A percentile compares a stretch with the other conserved stretches of the same genome.
phyloP scores from a whole-genome alignment of 371 early-diverging fungal genomes.

The Lichtheimia hyalospora region DNA sequence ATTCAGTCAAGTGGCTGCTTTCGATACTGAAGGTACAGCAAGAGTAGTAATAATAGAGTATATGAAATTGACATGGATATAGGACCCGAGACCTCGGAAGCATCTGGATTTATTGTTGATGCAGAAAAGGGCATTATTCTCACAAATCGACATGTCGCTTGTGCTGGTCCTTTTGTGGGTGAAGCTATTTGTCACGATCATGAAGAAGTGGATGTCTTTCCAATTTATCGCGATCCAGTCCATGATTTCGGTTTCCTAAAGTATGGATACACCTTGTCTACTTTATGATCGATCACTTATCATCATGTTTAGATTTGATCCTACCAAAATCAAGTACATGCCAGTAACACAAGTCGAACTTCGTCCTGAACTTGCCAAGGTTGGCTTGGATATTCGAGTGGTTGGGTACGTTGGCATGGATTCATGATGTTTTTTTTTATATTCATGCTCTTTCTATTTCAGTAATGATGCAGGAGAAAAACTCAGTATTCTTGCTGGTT shows the following conservation, averaged over 20 bases:
- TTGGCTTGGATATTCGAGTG: slow-evolving; percentile 90
- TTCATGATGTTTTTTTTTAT: background rate
- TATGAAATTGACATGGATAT: background rate
- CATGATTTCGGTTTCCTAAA: slow-evolving; percentile 69
- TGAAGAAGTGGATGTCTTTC: slow-evolving; percentile 86
- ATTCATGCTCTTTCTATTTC: background rate
- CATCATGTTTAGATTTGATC: slow-evolving; percentile 56
- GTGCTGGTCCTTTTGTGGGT: slow-evolving; percentile 89
- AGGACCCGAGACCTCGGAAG: slow-evolving; percentile 57
- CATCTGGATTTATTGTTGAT: slow-evolving; percentile 96
- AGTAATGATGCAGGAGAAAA: slow-evolving; percentile 94
- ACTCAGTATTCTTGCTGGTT: slow-evolving; percentile 84
- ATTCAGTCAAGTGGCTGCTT: slow-evolving; percentile 73
- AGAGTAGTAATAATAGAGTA: background rate
- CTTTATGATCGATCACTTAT: background rate
- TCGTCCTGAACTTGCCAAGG: slow-evolving; percentile 80
- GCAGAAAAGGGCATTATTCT: slow-evolving; percentile 83
- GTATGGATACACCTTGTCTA: slow-evolving; percentile 8
- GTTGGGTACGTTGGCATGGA: slow-evolving; percentile 60
- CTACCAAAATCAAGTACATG: slow-evolving; percentile 79
- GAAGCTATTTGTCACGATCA: slow-evolving; percentile 88
- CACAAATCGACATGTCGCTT: slow-evolving; percentile 92
- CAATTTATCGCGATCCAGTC: slow-evolving; percentile 87
- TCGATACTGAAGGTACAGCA: slow-evolving; percentile 77
- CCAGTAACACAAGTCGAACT: slow-evolving; percentile 75